A percentile compares a stretch with the other conserved stretches of the same genome.
These are phyloP conservation scores for Elaeis guineensis DNA, from an alignment of 176 grass and related monocot species.

Conservation along the genomic window DNA sequence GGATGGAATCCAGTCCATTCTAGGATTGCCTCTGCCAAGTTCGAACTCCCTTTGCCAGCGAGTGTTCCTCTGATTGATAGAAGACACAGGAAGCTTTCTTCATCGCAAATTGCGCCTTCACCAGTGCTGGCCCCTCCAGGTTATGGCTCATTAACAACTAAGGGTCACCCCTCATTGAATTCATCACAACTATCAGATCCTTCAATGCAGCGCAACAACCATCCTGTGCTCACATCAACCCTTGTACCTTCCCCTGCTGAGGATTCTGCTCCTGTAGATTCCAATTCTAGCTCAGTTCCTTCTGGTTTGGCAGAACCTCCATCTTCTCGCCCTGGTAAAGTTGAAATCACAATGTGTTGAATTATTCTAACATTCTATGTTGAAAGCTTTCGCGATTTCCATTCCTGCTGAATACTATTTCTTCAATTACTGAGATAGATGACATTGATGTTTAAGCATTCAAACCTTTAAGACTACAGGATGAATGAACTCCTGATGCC, in stretches of 20 bases:
- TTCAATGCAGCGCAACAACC: constrained; percentile 19
- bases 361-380: too few species aligned
- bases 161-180: constrained; percentile 26
- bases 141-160: constrained; percentile 26
- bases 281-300: constrained; percentile 51
- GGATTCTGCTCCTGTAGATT: constrained; percentile 39
- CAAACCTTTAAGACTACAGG: too few species aligned
- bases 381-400: too few species aligned
- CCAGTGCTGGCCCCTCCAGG: constrained; percentile 25
- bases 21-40: constrained; percentile 21
- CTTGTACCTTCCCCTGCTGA: constrained; percentile 29
- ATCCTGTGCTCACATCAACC: constrained; percentile 7
- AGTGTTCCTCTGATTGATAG: constrained; percentile 22
- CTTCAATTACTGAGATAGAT: too few species aligned
- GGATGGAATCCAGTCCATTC: constrained; percentile 37
- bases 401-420: too few species aligned
- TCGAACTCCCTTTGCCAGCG: constrained; percentile 7
- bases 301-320: constrained; percentile 54
- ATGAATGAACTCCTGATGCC: too few species aligned
- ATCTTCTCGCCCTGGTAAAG: constrained; percentile 53
- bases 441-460: too few species aligned
- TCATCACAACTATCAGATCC: constrained; percentile 25
- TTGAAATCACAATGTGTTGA: neutral
- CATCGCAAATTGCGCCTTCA: constrained; percentile 26
- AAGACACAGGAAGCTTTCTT: constrained; percentile 30